Percentiles rank a stretch among this genome's conserved stretches.
phyloP scores from a whole-genome alignment of 352 stramenopile species.

The Thalassiosira mediterranea region DNA sequence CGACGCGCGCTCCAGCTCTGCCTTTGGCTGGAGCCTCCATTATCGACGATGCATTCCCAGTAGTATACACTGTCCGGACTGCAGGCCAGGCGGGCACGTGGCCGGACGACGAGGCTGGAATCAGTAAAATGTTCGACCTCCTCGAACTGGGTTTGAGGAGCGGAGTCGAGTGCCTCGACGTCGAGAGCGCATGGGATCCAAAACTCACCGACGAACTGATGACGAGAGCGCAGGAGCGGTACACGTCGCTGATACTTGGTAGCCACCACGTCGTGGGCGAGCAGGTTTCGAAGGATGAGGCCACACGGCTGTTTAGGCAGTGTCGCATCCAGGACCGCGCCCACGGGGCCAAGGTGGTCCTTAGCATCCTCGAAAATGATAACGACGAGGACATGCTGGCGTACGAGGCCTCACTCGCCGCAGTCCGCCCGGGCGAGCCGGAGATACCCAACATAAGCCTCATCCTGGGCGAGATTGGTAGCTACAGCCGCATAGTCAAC shows the following conservation, averaged over 20 bases:
- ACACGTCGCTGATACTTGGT: slow-evolving; percentile 84
- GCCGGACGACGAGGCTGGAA: slow-evolving; percentile 88
- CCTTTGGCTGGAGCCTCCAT: slow-evolving; percentile 85
- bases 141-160: slow-evolving; percentile 90
- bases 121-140: slow-evolving; percentile 87
- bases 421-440: slow-evolving; percentile 66
- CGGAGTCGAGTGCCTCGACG: slow-evolving; percentile 95
- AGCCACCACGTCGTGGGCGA: slow-evolving; percentile 86
- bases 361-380: slow-evolving; percentile 86
- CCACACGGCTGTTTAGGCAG: slow-evolving; percentile 71
- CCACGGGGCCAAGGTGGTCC: slow-evolving; percentile 83
- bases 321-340: slow-evolving; percentile 80
- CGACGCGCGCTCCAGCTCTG: slow-evolving; percentile 61
- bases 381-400: slow-evolving; percentile 91
- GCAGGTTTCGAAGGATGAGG: slow-evolving; percentile 75
- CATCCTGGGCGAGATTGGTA: slow-evolving; percentile 91
- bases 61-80: slow-evolving; percentile 97
- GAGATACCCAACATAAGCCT: slow-evolving; percentile 93
- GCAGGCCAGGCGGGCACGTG: slow-evolving; percentile 93
- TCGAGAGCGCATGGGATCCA: slow-evolving; percentile 90
- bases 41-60: slow-evolving; percentile 89
- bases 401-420: slow-evolving; percentile 81
- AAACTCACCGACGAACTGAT: slow-evolving; percentile 73
- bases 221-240: slow-evolving; percentile 62
- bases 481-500: slow-evolving; percentile 94